Evolutionary conservation across 352 stramenopile genomes (phyloP).

Genomic region (Globisporangium spinosum): DNA sequence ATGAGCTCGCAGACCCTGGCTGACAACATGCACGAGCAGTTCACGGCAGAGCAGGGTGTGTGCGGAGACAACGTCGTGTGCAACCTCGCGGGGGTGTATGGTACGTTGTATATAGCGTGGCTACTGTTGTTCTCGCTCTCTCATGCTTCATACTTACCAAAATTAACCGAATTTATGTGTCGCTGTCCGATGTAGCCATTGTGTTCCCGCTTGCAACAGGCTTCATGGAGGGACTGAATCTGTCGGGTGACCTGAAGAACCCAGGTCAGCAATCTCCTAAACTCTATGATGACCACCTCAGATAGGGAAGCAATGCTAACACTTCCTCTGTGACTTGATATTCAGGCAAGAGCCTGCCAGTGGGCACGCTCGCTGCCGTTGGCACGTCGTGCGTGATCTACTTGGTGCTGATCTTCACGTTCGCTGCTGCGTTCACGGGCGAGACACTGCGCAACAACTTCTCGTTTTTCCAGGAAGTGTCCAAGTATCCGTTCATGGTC

Average conservation of each 20-base stretch:
- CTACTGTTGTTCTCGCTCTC: neutral
- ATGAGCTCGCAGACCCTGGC: slow-evolving; percentile 35
- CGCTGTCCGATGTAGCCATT: slow-evolving; percentile 33
- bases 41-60: slow-evolving; percentile 30
- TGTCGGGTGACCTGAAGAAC: slow-evolving; percentile 76
- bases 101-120: slow-evolving; percentile 17
- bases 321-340: slow-evolving; percentile 6
- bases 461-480: slow-evolving; percentile 75
- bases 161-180: neutral
- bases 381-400: slow-evolving; percentile 63
- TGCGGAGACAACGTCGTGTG: slow-evolving; percentile 36
- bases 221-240: slow-evolving; percentile 81
- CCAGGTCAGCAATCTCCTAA: slow-evolving; percentile 30
- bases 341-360: slow-evolving; percentile 52
- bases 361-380: slow-evolving; percentile 64
- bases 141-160: neutral
- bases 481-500: slow-evolving; percentile 44
- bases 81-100: slow-evolving; percentile 45
- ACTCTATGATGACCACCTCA: too few relatives aligned
- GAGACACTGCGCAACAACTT: slow-evolving; percentile 63
- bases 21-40: slow-evolving; percentile 44
- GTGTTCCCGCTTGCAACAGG: slow-evolving; percentile 81
- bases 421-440: slow-evolving; percentile 51
- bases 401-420: slow-evolving; percentile 66
- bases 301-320: neutral